Percentiles rank a stretch among this genome's conserved stretches.
Evolutionary conservation across 2,329 filamentous ascomycete genomes (phyloP).

Genomic region (Aspergillus neoniger): DNA sequence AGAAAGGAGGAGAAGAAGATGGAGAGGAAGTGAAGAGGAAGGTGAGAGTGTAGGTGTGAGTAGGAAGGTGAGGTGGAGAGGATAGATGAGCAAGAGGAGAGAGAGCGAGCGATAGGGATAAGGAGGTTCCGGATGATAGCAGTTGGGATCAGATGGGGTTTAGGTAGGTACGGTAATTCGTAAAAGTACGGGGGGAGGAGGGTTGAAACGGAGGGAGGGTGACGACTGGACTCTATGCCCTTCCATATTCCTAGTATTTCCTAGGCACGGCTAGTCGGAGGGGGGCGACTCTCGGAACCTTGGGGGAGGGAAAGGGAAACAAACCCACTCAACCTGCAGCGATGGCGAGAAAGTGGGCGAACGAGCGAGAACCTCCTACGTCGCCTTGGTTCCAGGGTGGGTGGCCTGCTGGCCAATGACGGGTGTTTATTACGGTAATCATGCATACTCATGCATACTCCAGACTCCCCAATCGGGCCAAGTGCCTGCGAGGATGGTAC

Average conservation of each 20-base stretch:
- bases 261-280: conserved; percentile 4
- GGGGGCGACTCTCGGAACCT: conserved; percentile 24
- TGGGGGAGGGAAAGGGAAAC: conserved; percentile 12
- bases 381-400: conserved; percentile 8
- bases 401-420: conserved; percentile 12
- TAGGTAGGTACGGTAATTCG: conserved; percentile 1
- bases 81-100: conserved; percentile 10
- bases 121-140: conserved; percentile 16
- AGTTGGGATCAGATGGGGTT: conserved; percentile 6
- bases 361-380: conserved; percentile 26
- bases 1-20: conserved; percentile 23
- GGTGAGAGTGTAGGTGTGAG: conserved; percentile 21
- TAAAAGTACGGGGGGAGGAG: neutral
- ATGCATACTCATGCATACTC: conserved; percentile 1
- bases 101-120: conserved; percentile 7
- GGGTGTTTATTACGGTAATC: conserved; percentile 18
- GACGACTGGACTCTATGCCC: neutral
- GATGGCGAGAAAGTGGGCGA: conserved; percentile 23
- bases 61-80: conserved; percentile 13
- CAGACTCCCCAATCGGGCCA: neutral
- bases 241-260: neutral
- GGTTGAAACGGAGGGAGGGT: neutral
- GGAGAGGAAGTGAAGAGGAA: conserved; percentile 19
- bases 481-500: conserved; percentile 1
- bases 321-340: conserved; percentile 12